Conservation (phyloP, 345 rosid species). For the Syzygium oleosum region DNA sequence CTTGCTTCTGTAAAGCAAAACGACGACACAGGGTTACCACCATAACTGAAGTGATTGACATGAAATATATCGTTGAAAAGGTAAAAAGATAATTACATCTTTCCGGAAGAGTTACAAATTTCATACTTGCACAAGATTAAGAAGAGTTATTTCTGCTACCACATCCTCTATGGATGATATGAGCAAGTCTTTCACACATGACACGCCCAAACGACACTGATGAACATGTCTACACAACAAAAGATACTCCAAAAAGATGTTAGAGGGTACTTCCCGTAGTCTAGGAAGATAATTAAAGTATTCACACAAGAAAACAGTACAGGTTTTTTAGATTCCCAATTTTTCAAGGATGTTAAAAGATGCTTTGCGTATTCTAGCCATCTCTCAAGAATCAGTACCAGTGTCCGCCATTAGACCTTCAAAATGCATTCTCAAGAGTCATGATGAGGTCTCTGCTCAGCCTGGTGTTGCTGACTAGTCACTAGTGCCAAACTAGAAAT, state of each 20-base stretch:
- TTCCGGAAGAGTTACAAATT: background rate
- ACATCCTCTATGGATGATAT: background rate
- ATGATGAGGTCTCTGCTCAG: background rate
- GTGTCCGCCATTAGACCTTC: background rate
- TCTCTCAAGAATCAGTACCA: background rate
- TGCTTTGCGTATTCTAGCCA: background rate
- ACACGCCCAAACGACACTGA: background rate
- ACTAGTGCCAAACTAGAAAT: background rate
- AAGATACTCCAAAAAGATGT: background rate
- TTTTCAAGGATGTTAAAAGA: background rate
- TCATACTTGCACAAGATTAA: background rate
- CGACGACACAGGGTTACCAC: background rate
- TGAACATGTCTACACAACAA: background rate
- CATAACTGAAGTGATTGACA: background rate
- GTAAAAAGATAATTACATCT: background rate
- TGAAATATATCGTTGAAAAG: background rate
- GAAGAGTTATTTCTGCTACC: conserved; percentile 3
- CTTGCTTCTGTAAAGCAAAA: conserved; percentile 52
- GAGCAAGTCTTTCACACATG: background rate
- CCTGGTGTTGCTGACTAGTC: background rate
- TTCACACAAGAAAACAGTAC: background rate
- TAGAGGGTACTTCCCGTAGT: background rate
- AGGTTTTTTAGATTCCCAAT: background rate
- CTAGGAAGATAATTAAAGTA: background rate
- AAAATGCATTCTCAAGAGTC: background rate